phyloP scores from a whole-genome alignment of 805 yeast genomes.

The Teunomyces panamensis region DNA sequence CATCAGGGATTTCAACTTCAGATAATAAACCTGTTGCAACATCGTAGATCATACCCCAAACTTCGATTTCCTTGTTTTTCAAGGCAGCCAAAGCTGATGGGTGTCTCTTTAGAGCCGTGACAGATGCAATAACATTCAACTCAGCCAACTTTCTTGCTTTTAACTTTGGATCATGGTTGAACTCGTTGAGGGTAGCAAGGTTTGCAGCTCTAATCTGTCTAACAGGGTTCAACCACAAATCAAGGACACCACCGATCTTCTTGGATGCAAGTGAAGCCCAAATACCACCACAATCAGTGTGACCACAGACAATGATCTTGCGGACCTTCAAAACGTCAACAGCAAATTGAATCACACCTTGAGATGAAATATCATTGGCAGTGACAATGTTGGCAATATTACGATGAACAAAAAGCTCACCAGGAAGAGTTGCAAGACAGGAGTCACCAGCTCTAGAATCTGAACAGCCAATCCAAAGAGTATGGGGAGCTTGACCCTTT shows the following conservation, averaged over 20 bases:
- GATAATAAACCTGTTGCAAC: conserved; percentile 68
- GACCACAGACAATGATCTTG: conserved; percentile 87
- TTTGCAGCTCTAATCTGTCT: conserved; percentile 67
- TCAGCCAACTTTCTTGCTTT: conserved; percentile 67
- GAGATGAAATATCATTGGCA: conserved; percentile 67
- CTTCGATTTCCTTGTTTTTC: conserved; percentile 59
- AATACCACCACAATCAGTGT: conserved; percentile 92
- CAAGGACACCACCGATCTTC: conserved; percentile 65
- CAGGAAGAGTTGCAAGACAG: conserved; percentile 76
- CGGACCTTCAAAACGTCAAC: conserved; percentile 78
- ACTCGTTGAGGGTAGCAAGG: conserved; percentile 45
- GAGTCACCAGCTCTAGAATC: conserved; percentile 87
- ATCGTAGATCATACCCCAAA: conserved; percentile 83
- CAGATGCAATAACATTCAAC: conserved; percentile 72
- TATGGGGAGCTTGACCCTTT: conserved; percentile 87
- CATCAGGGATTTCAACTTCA: conserved; percentile 36
- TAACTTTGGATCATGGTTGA: conserved; percentile 45
- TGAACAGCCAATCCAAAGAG: conserved; percentile 91
- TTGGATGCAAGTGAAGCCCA: conserved; percentile 71
- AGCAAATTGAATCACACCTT: conserved; percentile 84
- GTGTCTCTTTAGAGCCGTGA: conserved; percentile 60
- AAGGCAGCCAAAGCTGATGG: conserved; percentile 68
- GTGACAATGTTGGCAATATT: conserved; percentile 81
- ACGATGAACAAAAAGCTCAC: conserved; percentile 86
- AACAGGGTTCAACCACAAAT: conserved; percentile 67